A percentile compares a stretch with the other conserved stretches of the same genome.
These are phyloP conservation scores for Thymus mandschuricus DNA, from an alignment of 257 asterid species.

Conservation along the genomic window DNA sequence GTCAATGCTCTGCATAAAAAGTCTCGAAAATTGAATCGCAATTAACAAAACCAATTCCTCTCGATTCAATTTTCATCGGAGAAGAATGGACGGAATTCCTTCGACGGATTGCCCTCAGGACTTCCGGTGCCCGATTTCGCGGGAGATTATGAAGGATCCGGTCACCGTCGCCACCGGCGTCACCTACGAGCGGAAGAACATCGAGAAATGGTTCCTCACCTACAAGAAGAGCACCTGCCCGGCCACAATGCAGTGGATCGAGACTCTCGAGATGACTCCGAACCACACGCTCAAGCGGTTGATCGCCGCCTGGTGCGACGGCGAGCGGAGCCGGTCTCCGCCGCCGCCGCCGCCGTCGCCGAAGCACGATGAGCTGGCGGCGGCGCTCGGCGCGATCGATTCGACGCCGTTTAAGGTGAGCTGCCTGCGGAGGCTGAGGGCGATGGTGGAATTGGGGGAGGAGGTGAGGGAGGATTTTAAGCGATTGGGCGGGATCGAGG, in stretches of 20 bases:
- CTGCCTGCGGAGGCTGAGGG: slow-evolving; percentile 50
- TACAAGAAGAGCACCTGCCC: slow-evolving; percentile 83
- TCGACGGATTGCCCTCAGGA: slow-evolving; percentile 65
- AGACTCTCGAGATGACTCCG: slow-evolving; percentile 59
- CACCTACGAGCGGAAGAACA: slow-evolving; percentile 73
- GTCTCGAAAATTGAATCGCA: neutral
- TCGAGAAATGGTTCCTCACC: slow-evolving; percentile 69
- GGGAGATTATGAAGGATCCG: slow-evolving; percentile 94
- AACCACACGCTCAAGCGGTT: slow-evolving; percentile 77
- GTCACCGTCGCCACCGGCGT: slow-evolving; percentile 86
- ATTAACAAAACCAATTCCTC: no score
- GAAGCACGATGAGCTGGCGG: slow-evolving; percentile 51
- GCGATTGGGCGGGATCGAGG: slow-evolving; percentile 64
- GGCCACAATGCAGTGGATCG: slow-evolving; percentile 71
- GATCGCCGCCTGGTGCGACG: slow-evolving; percentile 56
- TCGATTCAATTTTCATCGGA: no score
- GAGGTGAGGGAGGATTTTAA: slow-evolving; percentile 53
- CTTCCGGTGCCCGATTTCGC: slow-evolving; percentile 90
- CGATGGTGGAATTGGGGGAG: slow-evolving; percentile 49
- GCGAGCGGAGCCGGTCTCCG: neutral
- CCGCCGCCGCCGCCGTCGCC: slow-evolving; percentile 16
- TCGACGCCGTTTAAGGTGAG: slow-evolving; percentile 78
- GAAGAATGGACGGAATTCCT: slow-evolving; percentile 30
- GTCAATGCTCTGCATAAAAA: slow-evolving; percentile 18
- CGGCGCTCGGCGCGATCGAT: slow-evolving; percentile 50